Evolutionary conservation across 257 asterid genomes (phyloP).

Genomic region (Nicotiana benthamiana): DNA sequence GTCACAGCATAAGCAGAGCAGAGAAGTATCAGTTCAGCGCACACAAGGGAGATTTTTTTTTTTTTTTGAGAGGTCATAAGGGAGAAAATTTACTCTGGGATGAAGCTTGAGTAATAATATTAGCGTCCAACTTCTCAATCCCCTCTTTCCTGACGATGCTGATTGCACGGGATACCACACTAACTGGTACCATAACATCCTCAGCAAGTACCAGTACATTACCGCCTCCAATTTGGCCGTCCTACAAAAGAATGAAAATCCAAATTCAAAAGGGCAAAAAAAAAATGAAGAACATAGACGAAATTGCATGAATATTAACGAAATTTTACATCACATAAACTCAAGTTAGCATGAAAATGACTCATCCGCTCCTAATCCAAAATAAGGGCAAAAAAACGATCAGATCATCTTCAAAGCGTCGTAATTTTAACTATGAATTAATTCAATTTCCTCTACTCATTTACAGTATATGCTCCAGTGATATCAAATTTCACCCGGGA

Average conservation of each 20-base stretch:
- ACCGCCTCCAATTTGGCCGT: constrained; percentile 30
- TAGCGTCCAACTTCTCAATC: constrained; percentile 40
- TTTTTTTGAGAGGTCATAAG: neutral
- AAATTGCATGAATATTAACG: neutral
- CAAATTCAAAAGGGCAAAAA: neutral
- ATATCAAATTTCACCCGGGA: neutral
- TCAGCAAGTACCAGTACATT: constrained; percentile 56
- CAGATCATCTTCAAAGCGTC: too few relatives aligned
- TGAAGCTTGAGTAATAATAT: constrained; percentile 60
- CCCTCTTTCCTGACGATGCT: constrained; percentile 45
- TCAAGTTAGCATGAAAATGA: neutral
- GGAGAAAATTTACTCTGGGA: constrained; percentile 35
- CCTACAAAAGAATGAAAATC: constrained; percentile 20
- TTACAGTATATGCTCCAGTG: too few relatives aligned
- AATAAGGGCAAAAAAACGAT: too few relatives aligned
- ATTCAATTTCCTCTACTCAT: neutral
- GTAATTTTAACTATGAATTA: neutral
- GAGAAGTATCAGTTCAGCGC: neutral
- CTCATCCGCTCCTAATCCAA: neutral
- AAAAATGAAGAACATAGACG: neutral
- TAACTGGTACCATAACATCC: constrained; percentile 33
- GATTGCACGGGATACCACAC: constrained; percentile 40
- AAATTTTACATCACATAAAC: neutral
- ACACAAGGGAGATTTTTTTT: neutral
- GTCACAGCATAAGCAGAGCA: neutral